Base-by-base conservation (phyloP, 2,329 filamentous ascomycete genomes). In the Xylariomycetidae sp. region DNA sequence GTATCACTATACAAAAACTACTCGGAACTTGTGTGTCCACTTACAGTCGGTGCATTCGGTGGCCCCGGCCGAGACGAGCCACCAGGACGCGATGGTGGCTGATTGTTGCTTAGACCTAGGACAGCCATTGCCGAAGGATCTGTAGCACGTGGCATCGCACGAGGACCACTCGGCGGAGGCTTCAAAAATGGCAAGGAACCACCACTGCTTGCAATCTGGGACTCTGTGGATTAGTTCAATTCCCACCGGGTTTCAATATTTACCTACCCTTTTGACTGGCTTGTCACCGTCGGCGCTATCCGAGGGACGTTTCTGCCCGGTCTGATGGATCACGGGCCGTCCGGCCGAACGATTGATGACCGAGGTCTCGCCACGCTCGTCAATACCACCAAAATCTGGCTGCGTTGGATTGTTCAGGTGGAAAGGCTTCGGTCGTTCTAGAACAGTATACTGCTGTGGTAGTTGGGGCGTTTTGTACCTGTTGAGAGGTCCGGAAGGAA, bases 71-170 rank as follows among this genome's bases (percentile, higher is more conserved):
- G 40, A 25, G 37, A 27, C 18, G 36, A 37, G 19, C 26, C 41
- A 8, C 32, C 26, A 18, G 40, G 30, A 3, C 41, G 27, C 4
- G 41, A 30, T 8, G 38, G 30, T 12, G 43, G 16, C 11, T n/a
- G n/a, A n/a, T n/a, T n/a, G n/a, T n/a, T n/a, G n/a, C n/a, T n/a
- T n/a, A n/a, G n/a, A n/a, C 51, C 50, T 16, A 57, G 36, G n/a
- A 55, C 44, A 10, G 49, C 39, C 50, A 53, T 54, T 7, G 54
- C 53, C 14, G 54, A 41, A 13, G 50, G 52, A 27, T 56, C 53
- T 18, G 49, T 46, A 3, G 53, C 48, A 19, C 48, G 45, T 18
- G 48, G 48, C 44, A 48, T 47, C 13, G 45, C 41, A 14, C 49
- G 50, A 25, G 53, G 53, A 15, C 39, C 47, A 30, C 42, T 42